Evolutionary conservation across 164 flowering plant species (phyloP).

Genomic region (Annona cherimola): DNA sequence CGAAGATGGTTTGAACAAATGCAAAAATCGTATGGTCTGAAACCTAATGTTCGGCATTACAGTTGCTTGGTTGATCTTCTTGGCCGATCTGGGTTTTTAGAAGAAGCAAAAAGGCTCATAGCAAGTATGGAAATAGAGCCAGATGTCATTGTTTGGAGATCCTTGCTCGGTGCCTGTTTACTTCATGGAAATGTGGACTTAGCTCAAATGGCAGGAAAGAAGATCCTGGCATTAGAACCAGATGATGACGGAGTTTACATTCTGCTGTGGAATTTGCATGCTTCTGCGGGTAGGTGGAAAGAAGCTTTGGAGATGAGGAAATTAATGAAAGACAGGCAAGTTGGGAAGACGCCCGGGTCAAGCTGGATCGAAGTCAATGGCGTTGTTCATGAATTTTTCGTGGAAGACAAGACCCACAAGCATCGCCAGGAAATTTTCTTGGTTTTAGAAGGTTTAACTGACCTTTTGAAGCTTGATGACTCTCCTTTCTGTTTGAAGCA

Average conservation of each 20-base stretch:
- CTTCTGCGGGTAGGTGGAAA: conserved; percentile 22
- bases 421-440: conserved; percentile 10
- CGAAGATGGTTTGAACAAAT: conserved; percentile 25
- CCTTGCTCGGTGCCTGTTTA: conserved; percentile 30
- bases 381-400: conserved; percentile 37
- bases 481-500: neutral
- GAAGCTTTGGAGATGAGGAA: conserved; percentile 26
- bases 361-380: conserved; percentile 45
- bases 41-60: conserved; percentile 29
- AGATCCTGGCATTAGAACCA: conserved; percentile 27
- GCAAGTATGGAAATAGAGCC: conserved; percentile 27
- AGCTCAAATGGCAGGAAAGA: conserved; percentile 22
- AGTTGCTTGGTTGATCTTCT: conserved; percentile 40
- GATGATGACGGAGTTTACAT: conserved; percentile 29
- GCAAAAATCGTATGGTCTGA: conserved; percentile 22
- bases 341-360: conserved; percentile 46
- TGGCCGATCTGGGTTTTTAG: conserved; percentile 31
- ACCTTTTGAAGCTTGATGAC: conserved; percentile 16
- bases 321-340: conserved; percentile 22
- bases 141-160: conserved; percentile 26
- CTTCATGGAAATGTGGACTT: conserved; percentile 27
- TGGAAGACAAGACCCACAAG: conserved; percentile 24
- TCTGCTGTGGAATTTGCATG: conserved; percentile 27
- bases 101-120: conserved; percentile 24
- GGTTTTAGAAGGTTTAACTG: conserved; percentile 20